phyloP scores from a whole-genome alignment of 2,329 filamentous ascomycete species.

The Claviceps maximensis region DNA sequence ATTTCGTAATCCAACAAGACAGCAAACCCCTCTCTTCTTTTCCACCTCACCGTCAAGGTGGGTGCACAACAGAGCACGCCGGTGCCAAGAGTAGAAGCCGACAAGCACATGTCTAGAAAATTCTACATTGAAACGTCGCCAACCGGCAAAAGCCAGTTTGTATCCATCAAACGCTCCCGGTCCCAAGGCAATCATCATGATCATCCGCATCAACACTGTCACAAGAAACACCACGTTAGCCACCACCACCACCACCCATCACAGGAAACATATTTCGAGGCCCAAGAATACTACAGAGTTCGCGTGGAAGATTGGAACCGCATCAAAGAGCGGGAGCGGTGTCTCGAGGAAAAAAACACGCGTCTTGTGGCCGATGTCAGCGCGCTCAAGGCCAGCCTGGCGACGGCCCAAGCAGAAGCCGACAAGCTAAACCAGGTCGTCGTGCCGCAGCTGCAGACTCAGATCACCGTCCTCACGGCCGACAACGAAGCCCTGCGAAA shows the following conservation, averaged over 20 bases:
- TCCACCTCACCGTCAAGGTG: conserved; percentile 7
- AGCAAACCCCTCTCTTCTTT: too few relatives aligned
- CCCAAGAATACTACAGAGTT: conserved; percentile 22
- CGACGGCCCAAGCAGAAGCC: conserved; percentile 21
- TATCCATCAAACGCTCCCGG: conserved; percentile 26
- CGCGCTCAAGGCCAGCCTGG: conserved; percentile 22
- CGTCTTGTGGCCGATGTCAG: conserved; percentile 19
- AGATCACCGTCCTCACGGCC: conserved; percentile 21
- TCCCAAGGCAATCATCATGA: conserved; percentile 20
- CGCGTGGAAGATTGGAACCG: conserved; percentile 24
- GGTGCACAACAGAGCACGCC: conserved; percentile 7
- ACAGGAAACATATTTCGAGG: conserved; percentile 12
- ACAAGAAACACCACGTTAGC: conserved; percentile 11
- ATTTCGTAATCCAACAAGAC: too few relatives aligned
- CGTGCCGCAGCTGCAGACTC: conserved; percentile 24
- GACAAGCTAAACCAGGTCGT: conserved; percentile 19
- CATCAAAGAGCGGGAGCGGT: conserved; percentile 23
- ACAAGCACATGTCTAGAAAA: conserved; percentile 20
- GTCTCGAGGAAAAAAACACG: conserved; percentile 22
- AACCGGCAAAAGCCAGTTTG: conserved; percentile 22
- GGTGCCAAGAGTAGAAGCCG: background rate
- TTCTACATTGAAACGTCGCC: conserved; percentile 24
- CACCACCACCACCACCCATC: conserved; percentile 20
- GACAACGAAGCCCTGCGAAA: conserved; percentile 28
- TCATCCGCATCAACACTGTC: conserved; percentile 12